phyloP scores from a whole-genome alignment of 306 rosid genomes.

The Inga laurina region DNA sequence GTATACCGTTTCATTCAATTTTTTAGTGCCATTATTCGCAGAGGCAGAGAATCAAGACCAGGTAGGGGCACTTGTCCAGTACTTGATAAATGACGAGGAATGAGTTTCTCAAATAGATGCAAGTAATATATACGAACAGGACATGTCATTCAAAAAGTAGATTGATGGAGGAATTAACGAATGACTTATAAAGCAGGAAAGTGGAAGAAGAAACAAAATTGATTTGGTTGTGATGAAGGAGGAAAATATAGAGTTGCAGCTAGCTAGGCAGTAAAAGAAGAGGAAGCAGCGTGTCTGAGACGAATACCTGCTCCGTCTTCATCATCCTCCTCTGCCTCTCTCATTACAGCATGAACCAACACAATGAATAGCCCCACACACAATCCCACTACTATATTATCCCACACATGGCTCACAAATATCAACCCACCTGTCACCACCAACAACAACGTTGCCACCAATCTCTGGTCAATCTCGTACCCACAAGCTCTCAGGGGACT shows the following conservation, averaged over 20 bases:
- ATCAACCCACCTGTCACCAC: constrained; percentile 45
- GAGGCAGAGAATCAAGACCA: neutral
- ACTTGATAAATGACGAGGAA: no score
- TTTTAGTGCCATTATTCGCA: neutral
- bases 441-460: constrained; percentile 39
- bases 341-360: constrained; percentile 51
- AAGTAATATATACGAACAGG: neutral
- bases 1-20: neutral
- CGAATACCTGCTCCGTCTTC: constrained; percentile 49
- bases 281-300: constrained; percentile 64
- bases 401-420: constrained; percentile 44
- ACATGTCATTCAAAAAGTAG: neutral
- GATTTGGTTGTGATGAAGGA: neutral
- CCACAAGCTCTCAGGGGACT: constrained; percentile 45
- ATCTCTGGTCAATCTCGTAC: constrained; percentile 42
- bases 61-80: no score
- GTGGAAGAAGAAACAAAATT: no score
- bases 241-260: neutral
- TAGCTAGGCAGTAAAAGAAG: constrained; percentile 45
- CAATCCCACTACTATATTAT: constrained; percentile 44
- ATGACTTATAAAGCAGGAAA: neutral
- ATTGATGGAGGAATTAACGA: neutral
- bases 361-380: constrained; percentile 36
- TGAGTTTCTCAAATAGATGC: neutral
- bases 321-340: constrained; percentile 60